Percentiles rank a stretch among this genome's conserved stretches.
phyloP scores from a whole-genome alignment of 257 asterid genomes.

The Capsicum pubescens region DNA sequence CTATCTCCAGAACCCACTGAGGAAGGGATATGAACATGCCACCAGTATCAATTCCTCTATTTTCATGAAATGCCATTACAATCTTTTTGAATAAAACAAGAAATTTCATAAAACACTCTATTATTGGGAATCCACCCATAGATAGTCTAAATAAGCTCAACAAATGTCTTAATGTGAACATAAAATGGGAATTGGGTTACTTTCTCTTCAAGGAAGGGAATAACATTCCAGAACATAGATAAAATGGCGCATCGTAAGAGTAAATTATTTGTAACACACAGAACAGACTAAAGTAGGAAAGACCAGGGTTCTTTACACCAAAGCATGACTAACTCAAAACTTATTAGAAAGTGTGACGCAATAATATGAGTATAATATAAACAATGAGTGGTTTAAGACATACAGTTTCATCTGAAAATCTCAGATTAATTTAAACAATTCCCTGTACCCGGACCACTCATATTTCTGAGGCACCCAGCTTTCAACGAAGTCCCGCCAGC shows the following conservation, averaged over 20 bases:
- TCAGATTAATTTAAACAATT: conserved; percentile 62
- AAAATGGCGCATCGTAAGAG: background rate
- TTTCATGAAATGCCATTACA: conserved; percentile 75
- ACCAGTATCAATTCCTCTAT: conserved; percentile 65
- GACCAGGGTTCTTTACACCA: background rate
- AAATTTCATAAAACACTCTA: background rate
- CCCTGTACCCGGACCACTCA: conserved; percentile 75
- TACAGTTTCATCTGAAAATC: conserved; percentile 68
- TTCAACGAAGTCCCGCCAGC: conserved; percentile 81
- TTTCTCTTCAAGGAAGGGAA: background rate
- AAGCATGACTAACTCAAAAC: background rate
- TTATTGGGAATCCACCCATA: background rate
- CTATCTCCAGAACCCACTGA: conserved; percentile 81
- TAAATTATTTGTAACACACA: background rate
- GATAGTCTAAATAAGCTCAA: background rate
- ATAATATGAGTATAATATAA: background rate
- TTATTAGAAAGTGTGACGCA: background rate
- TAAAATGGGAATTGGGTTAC: background rate
- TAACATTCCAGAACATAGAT: background rate
- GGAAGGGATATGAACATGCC: conserved; percentile 70
- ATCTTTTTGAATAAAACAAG: conserved; percentile 48
- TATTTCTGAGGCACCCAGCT: conserved; percentile 69
- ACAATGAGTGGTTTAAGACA: conserved; percentile 41
- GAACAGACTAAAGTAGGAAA: background rate
- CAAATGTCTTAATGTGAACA: background rate